Percentiles rank a stretch among this genome's conserved stretches.
Conservation (phyloP, 352 stramenopile genomes). For the Phytophthora pinifolia region DNA sequence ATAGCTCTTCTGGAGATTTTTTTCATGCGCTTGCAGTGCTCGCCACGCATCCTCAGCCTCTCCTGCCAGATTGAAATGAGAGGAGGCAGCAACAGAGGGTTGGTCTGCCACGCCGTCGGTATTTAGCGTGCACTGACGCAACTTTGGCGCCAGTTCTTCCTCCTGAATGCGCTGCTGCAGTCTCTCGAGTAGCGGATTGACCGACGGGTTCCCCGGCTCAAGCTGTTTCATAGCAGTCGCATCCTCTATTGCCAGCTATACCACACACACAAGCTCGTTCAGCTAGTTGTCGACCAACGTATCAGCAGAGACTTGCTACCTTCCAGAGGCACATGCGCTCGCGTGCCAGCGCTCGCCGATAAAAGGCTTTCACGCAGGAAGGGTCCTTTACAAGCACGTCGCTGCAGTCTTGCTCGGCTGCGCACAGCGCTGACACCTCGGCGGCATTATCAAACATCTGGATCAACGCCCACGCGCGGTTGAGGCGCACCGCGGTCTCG, state of each 20-base stretch:
- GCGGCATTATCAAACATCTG: constrained; percentile 28
- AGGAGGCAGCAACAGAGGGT: not conserved
- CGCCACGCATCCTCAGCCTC: constrained; percentile 44
- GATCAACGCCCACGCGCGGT: constrained; percentile 61
- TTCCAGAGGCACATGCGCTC: constrained; percentile 66
- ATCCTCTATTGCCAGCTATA: constrained; percentile 41
- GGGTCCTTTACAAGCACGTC: constrained; percentile 64
- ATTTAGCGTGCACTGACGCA: constrained; percentile 15
- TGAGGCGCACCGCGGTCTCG: constrained; percentile 58
- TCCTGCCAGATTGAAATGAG: constrained; percentile 4
- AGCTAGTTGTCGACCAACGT: not conserved
- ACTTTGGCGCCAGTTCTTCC: constrained; percentile 3
- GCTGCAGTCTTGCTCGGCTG: constrained; percentile 74
- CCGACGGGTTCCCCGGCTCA: constrained; percentile 47
- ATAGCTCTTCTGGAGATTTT: constrained; percentile 27
- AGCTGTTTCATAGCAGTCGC: constrained; percentile 24
- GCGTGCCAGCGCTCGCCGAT: constrained; percentile 77
- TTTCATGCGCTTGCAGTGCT: constrained; percentile 57
- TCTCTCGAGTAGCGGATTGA: constrained; percentile 22
- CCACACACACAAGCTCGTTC: not conserved
- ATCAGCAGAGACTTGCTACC: constrained; percentile 20
- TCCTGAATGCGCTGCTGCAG: constrained; percentile 15
- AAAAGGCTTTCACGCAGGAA: constrained; percentile 89
- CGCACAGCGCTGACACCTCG: constrained; percentile 9
- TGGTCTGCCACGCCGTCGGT: not conserved